Base-by-base conservation (phyloP, 1,284 basidiomycete species). In the Ceratorhiza oryzae-sativae region DNA sequence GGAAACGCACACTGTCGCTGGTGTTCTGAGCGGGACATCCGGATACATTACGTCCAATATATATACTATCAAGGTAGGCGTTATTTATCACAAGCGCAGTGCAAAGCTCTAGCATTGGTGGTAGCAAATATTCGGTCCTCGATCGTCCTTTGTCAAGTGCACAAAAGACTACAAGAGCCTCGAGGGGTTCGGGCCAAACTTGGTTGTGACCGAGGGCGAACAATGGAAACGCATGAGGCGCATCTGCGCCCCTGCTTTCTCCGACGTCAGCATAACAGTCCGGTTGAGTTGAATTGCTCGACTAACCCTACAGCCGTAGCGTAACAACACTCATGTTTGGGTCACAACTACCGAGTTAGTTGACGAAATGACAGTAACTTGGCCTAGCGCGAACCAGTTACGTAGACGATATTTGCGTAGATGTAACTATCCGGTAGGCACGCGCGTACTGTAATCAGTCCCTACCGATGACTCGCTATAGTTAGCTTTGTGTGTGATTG, bases 391-490 rank as follows among this genome's bases (percentile, higher is more conserved):
- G 46, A 25, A 20, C 61, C 45, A 5, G 51, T 32, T 20, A 36
- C 1, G 34, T 51, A 15, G 9, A 20, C 46, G 46, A 65, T n/a
- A 34, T 49, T n/a, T 48, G 61, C n/a, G 5, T 10, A 6, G 61
- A 65, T 20, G 23, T 65, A 4, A 34, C 61, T 1, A 25, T 9
- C 65, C n/a, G 49, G 36, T 56, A 42, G 67, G 48, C 18, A 15
- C 18, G 12, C 39, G 2, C 12, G 41, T 2, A 13, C 18, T 51
- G 39, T 53, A n/a, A 0, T 36, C 20, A 39, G 8, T 39, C 36
- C 13, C 36, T 39, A 13, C 36, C 13, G 36, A 63, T 48, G 32
- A 85, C 36, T 71, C 8, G 3, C 13, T n/a, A 12, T 34, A 73
- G 72, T 39, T 73, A n/a, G 60, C 48, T 0, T 34, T 73, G 0